Base-by-base conservation (phyloP, 495 filamentous ascomycete species). In the Tuber microsphaerosporum region DNA sequence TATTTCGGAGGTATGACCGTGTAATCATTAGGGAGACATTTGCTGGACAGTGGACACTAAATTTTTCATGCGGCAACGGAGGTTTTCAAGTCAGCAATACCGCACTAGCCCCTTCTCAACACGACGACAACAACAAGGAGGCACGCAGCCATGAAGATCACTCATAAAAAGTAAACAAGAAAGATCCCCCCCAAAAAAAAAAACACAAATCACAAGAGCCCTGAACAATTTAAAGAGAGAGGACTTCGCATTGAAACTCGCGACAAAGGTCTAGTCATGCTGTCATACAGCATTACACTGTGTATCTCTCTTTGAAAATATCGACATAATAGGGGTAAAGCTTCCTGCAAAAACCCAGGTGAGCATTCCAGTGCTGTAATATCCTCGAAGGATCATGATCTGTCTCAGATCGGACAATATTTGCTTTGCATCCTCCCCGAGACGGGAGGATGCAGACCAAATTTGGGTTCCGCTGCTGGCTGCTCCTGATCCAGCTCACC, bases 361-460 rank as follows among this genome's bases (percentile, higher is more conserved):
- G n/a, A 14, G 51, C 51, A 26, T 14, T 26, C 51, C n/a, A 12
- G 51, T 41, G 5, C 5, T 6, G 39, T 2, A 65, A 65, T 65
- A 34, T 34, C 56, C 56, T 65, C 56, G 34, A 34, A 65, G 56
- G 56, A 65, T 34, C 56, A 34, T 34, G 56, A n/a, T 65, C 56
- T 19, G 56, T 65, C 56, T 65, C 56, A 65, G 56, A 65, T 65
- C 56, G 56, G 56, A 65, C 26, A n/a, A 56, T 56, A 56, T 3
- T 26, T 56, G 26, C 56, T 34, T 65, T 34, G 17, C n/a, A 2
- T 4, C 56, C 16, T 65, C 56, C 4, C 56, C 26, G 56, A 8
- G 31, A 65, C 56, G 56, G 56, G n/a, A 31, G 56, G 26, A 14
- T 16, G 56, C 56, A 34, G 12, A 34, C n/a, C 26, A 65, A 65